Percentiles rank a stretch among this genome's conserved stretches.
These are phyloP conservation scores for Crithidia fasciculata DNA, from an alignment of 208 protist genomes.

Conservation along the genomic window DNA sequence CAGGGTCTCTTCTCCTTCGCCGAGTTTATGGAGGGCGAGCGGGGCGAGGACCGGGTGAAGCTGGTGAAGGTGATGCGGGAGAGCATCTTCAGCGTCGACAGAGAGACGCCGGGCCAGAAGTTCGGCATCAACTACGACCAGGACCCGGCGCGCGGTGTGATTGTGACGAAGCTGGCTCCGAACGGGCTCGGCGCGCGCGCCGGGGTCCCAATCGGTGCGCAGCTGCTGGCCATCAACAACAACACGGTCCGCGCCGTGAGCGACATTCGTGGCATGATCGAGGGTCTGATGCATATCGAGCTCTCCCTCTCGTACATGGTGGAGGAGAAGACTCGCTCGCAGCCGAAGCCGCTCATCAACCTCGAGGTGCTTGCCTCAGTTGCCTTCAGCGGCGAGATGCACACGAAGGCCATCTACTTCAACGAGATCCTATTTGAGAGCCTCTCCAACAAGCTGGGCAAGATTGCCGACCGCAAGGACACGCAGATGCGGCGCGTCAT, in stretches of 20 bases:
- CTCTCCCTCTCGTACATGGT: constrained; percentile 64
- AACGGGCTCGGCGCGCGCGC: constrained; percentile 73
- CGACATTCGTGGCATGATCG: constrained; percentile 83
- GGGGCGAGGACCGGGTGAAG: constrained; percentile 56
- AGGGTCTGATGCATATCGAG: constrained; percentile 71
- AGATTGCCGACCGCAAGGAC: constrained; percentile 41
- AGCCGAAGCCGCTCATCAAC: constrained; percentile 73
- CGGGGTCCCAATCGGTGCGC: constrained; percentile 71
- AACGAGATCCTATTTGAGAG: constrained; percentile 85
- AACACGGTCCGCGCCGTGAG: constrained; percentile 58
- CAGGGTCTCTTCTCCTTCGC: constrained; percentile 83
- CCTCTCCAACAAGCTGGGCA: constrained; percentile 52
- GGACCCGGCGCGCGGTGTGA: constrained; percentile 59
- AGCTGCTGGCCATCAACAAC: constrained; percentile 80
- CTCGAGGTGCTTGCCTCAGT: constrained; percentile 73
- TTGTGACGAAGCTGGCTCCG: constrained; percentile 85
- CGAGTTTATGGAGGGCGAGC: constrained; percentile 88
- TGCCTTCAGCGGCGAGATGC: constrained; percentile 79
- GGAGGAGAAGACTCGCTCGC: constrained; percentile 49
- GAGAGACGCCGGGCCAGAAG: constrained; percentile 58
- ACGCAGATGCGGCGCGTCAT: constrained; percentile 52
- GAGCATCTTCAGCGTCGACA: constrained; percentile 60
- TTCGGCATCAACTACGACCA: constrained; percentile 94
- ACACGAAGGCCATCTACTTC: constrained; percentile 91
- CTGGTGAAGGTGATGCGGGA: constrained; percentile 52